Conservation (phyloP, 257 asterid species). For the Rauvolfia tetraphylla region DNA sequence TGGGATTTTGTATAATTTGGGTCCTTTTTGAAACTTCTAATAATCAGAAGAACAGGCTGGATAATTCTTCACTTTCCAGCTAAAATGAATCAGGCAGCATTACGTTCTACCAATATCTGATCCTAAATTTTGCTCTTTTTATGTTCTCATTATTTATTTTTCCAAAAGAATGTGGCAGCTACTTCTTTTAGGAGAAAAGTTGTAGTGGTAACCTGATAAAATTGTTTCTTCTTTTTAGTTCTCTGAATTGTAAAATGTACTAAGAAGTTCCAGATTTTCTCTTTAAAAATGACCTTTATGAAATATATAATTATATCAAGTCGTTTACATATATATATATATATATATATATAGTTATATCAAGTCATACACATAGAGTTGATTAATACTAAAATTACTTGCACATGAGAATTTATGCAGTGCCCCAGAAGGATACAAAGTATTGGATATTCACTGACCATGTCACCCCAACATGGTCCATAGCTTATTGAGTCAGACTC, state of each 20-base stretch:
- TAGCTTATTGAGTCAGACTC: not conserved
- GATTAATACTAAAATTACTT: no score
- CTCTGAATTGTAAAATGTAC: not conserved
- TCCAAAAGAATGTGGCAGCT: not conserved
- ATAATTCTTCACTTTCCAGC: not conserved
- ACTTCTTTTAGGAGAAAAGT: not conserved
- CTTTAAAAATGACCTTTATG: not conserved
- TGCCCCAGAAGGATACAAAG: not conserved
- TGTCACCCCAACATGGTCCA: not conserved
- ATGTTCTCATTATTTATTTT: not conserved
- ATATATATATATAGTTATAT: no score
- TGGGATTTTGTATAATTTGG: no score
- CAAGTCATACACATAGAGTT: no score
- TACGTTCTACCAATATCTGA: not conserved
- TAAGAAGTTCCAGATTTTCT: not conserved
- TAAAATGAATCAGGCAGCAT: not conserved
- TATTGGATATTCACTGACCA: not conserved
- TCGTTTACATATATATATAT: no score
- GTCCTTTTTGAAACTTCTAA: not conserved
- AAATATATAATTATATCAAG: no score
- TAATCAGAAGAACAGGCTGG: not conserved
- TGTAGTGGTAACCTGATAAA: not conserved
- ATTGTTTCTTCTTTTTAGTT: not conserved
- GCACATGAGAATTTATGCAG: not conserved
- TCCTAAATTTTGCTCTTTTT: not conserved